Base-by-base conservation (phyloP, 2,329 filamentous ascomycete species). In the Penicillium sp. region DNA sequence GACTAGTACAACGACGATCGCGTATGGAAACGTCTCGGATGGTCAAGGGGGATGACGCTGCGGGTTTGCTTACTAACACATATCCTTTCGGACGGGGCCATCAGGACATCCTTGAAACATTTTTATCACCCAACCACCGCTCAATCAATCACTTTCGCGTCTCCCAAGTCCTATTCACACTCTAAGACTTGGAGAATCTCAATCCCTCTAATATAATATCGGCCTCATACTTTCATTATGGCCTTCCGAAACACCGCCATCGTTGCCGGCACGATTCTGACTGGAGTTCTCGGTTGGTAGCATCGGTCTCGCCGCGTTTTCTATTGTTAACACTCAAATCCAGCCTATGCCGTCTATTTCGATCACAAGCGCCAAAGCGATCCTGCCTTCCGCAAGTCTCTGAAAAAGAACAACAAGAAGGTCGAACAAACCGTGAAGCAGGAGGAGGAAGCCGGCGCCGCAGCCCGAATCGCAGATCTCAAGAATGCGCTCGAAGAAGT, bases 401-500 rank as follows among this genome's bases (percentile, higher is more conserved):
- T 86, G 64, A 77, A 77, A 65, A 64, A 69, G 52, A 74, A 77
- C 59, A 75, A 75, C 60, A 71, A 72, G 52, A 67, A 70, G 46
- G 64, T 77, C 56, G 75, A 73, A 40, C 67, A 72, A 50, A 69
- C 66, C 54, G 74, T 72, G 46, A 76, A 75, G 58, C 73, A 77
- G 60, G 73, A 77, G 59, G 71, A 64, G 10, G 75, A 75, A 57
- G 71, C 70, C 42, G 68, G 75, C 45, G 74, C 73, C 34, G 73
- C 71, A 39, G 64, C 65, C 53, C 70, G 75, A 54, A 83, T 68
- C 67, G 80, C 88, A 70, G 76, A 79, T 62, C 88, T 99, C 75
- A 86, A 86, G 73, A 72, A 74, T 49, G 83, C 82, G 44, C 87
- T 97, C 41, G 83, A 89, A 62, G 81, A 87, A 63, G 89, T 91